phyloP scores from a whole-genome alignment of 306 rosid genomes.

The Corylus americana region DNA sequence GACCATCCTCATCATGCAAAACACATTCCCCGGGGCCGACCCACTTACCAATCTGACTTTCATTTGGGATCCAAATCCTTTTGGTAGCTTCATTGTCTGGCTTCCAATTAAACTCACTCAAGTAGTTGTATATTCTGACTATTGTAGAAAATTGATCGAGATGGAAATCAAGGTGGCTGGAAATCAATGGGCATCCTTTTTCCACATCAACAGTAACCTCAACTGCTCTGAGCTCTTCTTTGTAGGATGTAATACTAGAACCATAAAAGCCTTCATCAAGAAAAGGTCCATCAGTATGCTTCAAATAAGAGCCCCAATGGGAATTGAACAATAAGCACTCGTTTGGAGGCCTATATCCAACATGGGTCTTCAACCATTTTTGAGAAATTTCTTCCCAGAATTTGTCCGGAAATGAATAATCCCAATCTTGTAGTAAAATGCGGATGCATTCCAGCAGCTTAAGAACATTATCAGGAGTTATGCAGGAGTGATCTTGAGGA shows the following conservation, averaged over 20 bases:
- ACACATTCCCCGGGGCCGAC: slow-evolving; percentile 50
- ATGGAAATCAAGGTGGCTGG: slow-evolving; percentile 42
- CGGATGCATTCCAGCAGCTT: slow-evolving; percentile 57
- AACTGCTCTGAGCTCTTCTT: slow-evolving; percentile 49
- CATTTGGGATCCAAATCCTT: slow-evolving; percentile 59
- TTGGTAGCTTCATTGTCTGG: slow-evolving; percentile 36
- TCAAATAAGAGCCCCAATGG: slow-evolving; percentile 37
- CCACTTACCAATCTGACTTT: slow-evolving; percentile 42
- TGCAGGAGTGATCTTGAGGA: slow-evolving; percentile 36
- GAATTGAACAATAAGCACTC: slow-evolving; percentile 53
- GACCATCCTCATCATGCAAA: slow-evolving; percentile 49
- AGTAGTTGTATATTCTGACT: slow-evolving; percentile 46
- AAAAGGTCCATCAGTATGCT: slow-evolving; percentile 65
- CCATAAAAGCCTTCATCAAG: slow-evolving; percentile 59
- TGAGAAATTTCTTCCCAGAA: slow-evolving; percentile 38
- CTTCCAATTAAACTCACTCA: slow-evolving; percentile 45
- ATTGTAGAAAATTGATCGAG: slow-evolving; percentile 29
- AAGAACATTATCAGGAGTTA: slow-evolving; percentile 43
- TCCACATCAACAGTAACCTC: slow-evolving; percentile 47
- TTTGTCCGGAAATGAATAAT: slow-evolving; percentile 22
- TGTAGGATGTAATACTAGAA: slow-evolving; percentile 40
- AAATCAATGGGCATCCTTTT: slow-evolving; percentile 44
- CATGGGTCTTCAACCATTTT: slow-evolving; percentile 65
- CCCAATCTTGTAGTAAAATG: slow-evolving; percentile 11
- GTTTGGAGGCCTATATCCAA: slow-evolving; percentile 53